Conservation (phyloP, 805 yeast species). For the Ogataea sp. region DNA sequence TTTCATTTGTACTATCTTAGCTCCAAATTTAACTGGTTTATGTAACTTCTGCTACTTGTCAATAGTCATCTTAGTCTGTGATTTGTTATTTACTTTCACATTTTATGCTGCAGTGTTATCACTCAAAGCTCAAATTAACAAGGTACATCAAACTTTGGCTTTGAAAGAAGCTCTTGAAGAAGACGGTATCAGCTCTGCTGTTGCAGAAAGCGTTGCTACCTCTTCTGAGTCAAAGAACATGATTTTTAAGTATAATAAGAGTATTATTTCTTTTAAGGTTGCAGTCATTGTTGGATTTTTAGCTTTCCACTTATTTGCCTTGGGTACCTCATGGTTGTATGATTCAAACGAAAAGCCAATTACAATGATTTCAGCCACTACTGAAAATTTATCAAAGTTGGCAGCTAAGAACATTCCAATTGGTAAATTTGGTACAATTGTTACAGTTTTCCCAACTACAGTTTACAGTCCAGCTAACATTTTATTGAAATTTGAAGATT, state of each 20-base stretch:
- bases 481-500: slow-evolving; percentile 55
- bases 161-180: slow-evolving; percentile 80
- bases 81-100: slow-evolving; percentile 65
- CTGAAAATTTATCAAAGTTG: slow-evolving; percentile 29
- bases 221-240: slow-evolving; percentile 20
- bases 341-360: slow-evolving; percentile 28
- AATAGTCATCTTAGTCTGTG: slow-evolving; percentile 61
- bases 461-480: slow-evolving; percentile 51
- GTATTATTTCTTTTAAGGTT: slow-evolving; percentile 50
- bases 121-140: slow-evolving; percentile 79
- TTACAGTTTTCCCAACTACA: slow-evolving; percentile 50
- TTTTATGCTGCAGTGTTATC: slow-evolving; percentile 80
- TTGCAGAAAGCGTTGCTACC: slow-evolving; percentile 64
- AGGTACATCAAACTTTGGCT: slow-evolving; percentile 74
- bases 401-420: slow-evolving; percentile 36
- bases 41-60: slow-evolving; percentile 74
- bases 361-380: slow-evolving; percentile 14
- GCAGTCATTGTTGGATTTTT: slow-evolving; percentile 50
- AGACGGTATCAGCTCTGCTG: slow-evolving; percentile 73
- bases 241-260: slow-evolving; percentile 29
- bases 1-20: slow-evolving; percentile 54
- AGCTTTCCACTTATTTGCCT: slow-evolving; percentile 57
- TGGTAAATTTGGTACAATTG: slow-evolving; percentile 36
- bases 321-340: slow-evolving; percentile 66
- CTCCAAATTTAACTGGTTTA: slow-evolving; percentile 62